Percentiles rank a stretch among this genome's conserved stretches.
These are phyloP conservation scores for Lasiodiplodia gonubiensis DNA, from an alignment of 2,329 filamentous ascomycete species.

Conservation along the genomic window DNA sequence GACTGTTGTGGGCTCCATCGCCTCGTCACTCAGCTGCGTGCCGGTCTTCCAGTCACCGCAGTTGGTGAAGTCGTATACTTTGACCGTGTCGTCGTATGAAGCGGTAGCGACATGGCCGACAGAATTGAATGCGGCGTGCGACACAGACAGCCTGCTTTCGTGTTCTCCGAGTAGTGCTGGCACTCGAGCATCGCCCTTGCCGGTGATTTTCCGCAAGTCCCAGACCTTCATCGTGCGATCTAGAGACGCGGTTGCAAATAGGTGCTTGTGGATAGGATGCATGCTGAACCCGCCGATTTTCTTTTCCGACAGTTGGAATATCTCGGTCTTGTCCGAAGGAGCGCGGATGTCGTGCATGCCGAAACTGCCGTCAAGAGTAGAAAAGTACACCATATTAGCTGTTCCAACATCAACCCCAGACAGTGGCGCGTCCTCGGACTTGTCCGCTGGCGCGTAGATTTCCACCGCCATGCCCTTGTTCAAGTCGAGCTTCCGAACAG, in stretches of 20 bases:
- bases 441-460: conserved; percentile 75
- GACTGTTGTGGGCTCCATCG: conserved; percentile 71
- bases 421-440: conserved; percentile 75
- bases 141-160: conserved; percentile 81
- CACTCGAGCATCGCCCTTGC: conserved; percentile 63
- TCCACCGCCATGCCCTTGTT: conserved; percentile 79
- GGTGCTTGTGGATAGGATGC: conserved; percentile 78
- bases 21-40: conserved; percentile 63
- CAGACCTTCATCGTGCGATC: conserved; percentile 90
- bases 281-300: conserved; percentile 95
- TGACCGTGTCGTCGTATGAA: conserved; percentile 93
- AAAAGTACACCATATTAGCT: conserved; percentile 80
- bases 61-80: conserved; percentile 79
- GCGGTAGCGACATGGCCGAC: conserved; percentile 87
- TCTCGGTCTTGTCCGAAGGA: conserved; percentile 58
- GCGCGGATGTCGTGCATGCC: conserved; percentile 80
- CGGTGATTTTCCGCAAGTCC: conserved; percentile 82
- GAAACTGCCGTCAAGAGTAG: conserved; percentile 80
- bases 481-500: conserved; percentile 85
- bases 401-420: conserved; percentile 82
- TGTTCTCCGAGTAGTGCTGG: conserved; percentile 82
- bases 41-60: conserved; percentile 56
- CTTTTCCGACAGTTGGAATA: conserved; percentile 82
- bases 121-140: conserved; percentile 87
- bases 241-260: conserved; percentile 86